Percentiles rank a stretch among this genome's conserved stretches.
phyloP scores from a whole-genome alignment of 2,329 filamentous ascomycete genomes.

The Ambrosiella beaveri region DNA sequence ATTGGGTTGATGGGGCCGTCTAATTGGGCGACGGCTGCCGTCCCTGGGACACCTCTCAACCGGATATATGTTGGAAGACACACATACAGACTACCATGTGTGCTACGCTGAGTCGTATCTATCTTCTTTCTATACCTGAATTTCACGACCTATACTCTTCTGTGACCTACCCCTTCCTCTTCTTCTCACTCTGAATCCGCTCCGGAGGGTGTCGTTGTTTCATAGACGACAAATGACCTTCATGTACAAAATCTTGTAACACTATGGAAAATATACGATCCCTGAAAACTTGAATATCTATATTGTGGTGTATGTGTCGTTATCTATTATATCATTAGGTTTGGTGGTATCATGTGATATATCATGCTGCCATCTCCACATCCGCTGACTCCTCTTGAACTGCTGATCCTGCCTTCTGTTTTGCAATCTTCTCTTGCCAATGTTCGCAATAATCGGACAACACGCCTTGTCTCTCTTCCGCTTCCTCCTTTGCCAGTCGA shows the following conservation, averaged over 20 bases:
- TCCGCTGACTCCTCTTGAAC: background rate
- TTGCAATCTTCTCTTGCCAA: conserved; percentile 8
- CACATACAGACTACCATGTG: background rate
- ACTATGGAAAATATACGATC: conserved; percentile 14
- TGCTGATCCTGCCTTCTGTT: background rate
- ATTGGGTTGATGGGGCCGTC: background rate
- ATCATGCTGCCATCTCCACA: background rate
- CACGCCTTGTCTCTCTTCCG: conserved; percentile 26
- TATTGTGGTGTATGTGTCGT: background rate
- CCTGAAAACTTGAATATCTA: background rate
- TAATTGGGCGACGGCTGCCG: background rate
- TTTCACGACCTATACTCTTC: background rate
- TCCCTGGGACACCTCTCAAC: background rate
- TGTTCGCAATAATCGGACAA: conserved; percentile 13
- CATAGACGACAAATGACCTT: conserved; percentile 13
- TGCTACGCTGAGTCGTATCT: background rate
- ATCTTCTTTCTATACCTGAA: background rate
- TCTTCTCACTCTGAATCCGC: background rate
- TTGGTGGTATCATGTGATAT: background rate
- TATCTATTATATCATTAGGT: background rate
- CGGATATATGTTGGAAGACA: background rate
- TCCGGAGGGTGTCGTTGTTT: background rate
- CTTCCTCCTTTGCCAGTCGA: conserved; percentile 58
- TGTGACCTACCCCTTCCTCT: background rate
- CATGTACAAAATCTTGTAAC: conserved; percentile 22